A percentile compares a stretch with the other conserved stretches of the same genome.
Evolutionary conservation across 352 stramenopile species (phyloP).

Genomic region (Phytophthora quininea): DNA sequence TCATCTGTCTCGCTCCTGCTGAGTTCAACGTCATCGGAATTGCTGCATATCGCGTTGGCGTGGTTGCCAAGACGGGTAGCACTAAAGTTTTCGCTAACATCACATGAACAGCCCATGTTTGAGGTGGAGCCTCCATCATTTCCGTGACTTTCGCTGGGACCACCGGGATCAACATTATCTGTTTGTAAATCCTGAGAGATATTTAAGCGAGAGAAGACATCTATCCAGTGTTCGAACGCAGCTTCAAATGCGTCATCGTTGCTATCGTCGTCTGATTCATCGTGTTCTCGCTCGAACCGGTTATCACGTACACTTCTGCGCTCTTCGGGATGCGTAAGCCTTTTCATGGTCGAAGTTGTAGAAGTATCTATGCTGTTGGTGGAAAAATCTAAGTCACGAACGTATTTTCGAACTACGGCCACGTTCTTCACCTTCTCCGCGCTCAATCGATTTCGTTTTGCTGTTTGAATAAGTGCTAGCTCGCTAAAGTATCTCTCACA

Average conservation of each 20-base stretch:
- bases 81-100: no score
- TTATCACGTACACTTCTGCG: background rate
- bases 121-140: no score
- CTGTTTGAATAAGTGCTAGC: conserved; percentile 18
- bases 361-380: background rate
- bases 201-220: background rate
- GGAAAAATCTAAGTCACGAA: conserved; percentile 8
- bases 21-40: background rate
- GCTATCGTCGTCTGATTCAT: background rate
- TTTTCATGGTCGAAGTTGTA: background rate
- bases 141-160: background rate
- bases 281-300: background rate
- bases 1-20: background rate
- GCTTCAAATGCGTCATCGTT: background rate
- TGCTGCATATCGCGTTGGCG: background rate
- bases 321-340: background rate
- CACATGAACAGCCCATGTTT: no score
- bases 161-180: background rate
- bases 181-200: background rate
- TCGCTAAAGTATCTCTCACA: conserved; percentile 26
- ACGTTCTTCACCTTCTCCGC: conserved; percentile 9
- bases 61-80: no score
- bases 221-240: background rate
- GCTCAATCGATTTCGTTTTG: conserved; percentile 17
- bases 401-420: conserved; percentile 6